phyloP scores from a whole-genome alignment of 140 eudicot species.

The Flaveria floridana region DNA sequence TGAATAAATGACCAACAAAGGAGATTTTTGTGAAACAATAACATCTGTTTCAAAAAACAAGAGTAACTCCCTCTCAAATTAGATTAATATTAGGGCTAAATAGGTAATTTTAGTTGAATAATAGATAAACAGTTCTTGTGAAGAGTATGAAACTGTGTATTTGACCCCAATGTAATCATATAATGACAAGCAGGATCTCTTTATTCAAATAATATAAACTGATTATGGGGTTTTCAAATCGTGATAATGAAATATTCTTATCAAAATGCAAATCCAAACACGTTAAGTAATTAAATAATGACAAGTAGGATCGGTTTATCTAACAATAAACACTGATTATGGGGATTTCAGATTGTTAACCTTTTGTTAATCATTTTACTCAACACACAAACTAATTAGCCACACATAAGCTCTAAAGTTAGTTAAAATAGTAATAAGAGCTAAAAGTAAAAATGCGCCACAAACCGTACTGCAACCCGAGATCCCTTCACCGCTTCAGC shows the following conservation, averaged over 20 bases:
- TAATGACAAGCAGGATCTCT: not conserved
- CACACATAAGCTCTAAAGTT: constrained; percentile 6
- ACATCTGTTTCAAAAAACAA: not conserved
- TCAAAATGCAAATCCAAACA: not conserved
- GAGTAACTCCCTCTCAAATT: not conserved
- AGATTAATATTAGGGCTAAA: not conserved
- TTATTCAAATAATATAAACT: not conserved
- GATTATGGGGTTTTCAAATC: not conserved
- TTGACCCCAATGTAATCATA: not conserved
- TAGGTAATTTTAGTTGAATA: not conserved
- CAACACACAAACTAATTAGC: not conserved
- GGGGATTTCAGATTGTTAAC: no score
- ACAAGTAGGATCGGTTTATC: no score
- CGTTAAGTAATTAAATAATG: not conserved
- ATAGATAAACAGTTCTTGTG: not conserved
- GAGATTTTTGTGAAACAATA: constrained; percentile 3
- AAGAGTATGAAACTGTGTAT: not conserved
- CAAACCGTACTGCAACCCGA: constrained; percentile 99
- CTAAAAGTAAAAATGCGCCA: constrained; percentile 43
- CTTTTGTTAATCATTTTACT: not conserved
- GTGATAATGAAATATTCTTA: not conserved
- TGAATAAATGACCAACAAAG: not conserved
- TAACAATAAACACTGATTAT: no score
- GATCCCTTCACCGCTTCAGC: constrained; percentile 93
- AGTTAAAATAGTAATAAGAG: constrained; percentile 12